Conservation (phyloP, 768 basidiomycete species). For the Chalciporus piperatus region DNA sequence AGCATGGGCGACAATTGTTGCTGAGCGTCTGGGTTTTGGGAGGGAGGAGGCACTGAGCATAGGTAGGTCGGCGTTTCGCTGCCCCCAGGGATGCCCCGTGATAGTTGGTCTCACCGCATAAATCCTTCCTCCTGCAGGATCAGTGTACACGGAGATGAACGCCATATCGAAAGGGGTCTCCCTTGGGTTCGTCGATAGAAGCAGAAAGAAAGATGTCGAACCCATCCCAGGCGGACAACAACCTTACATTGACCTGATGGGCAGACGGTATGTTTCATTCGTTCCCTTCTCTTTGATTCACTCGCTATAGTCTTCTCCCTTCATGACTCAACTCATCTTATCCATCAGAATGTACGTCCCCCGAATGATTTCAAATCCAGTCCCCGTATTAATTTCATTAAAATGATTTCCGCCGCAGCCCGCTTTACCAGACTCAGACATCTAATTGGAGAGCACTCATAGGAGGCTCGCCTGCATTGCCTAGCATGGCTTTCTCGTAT, state of each 20-base stretch:
- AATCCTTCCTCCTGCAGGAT: conserved; percentile 47
- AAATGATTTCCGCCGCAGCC: conserved; percentile 42
- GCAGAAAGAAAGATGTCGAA: conserved; percentile 53
- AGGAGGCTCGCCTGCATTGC: conserved; percentile 64
- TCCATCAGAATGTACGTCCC: conserved; percentile 40
- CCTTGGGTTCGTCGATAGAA: conserved; percentile 69
- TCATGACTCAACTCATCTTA: background rate
- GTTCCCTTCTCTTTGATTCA: background rate
- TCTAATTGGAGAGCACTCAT: conserved; percentile 83
- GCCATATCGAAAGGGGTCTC: conserved; percentile 82
- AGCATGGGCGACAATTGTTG: conserved; percentile 87
- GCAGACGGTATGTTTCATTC: conserved; percentile 49
- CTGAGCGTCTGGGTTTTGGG: conserved; percentile 82
- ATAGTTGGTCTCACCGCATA: background rate
- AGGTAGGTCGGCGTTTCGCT: conserved; percentile 45
- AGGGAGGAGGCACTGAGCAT: conserved; percentile 90
- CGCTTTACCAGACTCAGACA: conserved; percentile 68
- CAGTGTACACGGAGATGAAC: conserved; percentile 92
- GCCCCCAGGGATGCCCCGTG: background rate
- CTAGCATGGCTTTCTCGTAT: conserved; percentile 78
- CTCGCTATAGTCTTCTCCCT: background rate
- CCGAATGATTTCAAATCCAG: background rate
- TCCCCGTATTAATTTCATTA: no score
- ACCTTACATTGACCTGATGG: conserved; percentile 86
- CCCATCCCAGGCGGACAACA: conserved; percentile 59